Evolutionary conservation across 768 basidiomycete species (phyloP).

Genomic region (Tylopilus rubrobrunneus): DNA sequence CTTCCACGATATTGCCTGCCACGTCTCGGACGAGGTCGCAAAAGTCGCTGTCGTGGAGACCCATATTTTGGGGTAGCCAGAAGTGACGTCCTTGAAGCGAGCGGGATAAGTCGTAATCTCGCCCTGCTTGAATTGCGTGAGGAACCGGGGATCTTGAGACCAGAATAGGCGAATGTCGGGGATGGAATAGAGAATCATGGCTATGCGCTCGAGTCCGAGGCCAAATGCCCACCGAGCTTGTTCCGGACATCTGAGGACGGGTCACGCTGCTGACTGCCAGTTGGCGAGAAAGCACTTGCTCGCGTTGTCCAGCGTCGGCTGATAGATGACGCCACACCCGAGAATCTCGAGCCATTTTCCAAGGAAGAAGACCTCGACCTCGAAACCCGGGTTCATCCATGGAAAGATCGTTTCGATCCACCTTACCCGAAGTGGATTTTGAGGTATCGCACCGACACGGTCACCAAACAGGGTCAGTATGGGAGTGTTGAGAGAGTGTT

Average conservation of each 20-base stretch:
- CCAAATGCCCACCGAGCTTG: slow-evolving; percentile 98
- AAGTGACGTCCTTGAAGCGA: slow-evolving; percentile 93
- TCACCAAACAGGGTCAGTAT: slow-evolving; percentile 79
- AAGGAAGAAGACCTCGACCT: slow-evolving; percentile 94
- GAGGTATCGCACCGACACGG: slow-evolving; percentile 42
- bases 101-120: slow-evolving; percentile 80
- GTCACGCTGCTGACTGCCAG: slow-evolving; percentile 8
- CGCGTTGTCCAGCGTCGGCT: slow-evolving; percentile 82
- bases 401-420: slow-evolving; percentile 99
- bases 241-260: slow-evolving; percentile 56
- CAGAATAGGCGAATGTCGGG: slow-evolving; percentile 99
- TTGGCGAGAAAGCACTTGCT: slow-evolving; percentile 47
- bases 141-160: slow-evolving; percentile 88
- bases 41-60: slow-evolving; percentile 92
- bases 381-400: slow-evolving; percentile 96
- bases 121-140: slow-evolving; percentile 77
- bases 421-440: slow-evolving; percentile 78
- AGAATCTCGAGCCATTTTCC: slow-evolving; percentile 98
- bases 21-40: slow-evolving; percentile 92
- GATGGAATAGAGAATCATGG: slow-evolving; percentile 95
- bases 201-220: slow-evolving; percentile 93
- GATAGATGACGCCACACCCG: slow-evolving; percentile 88
- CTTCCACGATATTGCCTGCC: slow-evolving; percentile 89
- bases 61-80: slow-evolving; percentile 63
- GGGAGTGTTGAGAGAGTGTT: slow-evolving; percentile 83